Evolutionary conservation across 169 alveolate genomes (phyloP).

Genomic region (Plasmodium vivax): DNA sequence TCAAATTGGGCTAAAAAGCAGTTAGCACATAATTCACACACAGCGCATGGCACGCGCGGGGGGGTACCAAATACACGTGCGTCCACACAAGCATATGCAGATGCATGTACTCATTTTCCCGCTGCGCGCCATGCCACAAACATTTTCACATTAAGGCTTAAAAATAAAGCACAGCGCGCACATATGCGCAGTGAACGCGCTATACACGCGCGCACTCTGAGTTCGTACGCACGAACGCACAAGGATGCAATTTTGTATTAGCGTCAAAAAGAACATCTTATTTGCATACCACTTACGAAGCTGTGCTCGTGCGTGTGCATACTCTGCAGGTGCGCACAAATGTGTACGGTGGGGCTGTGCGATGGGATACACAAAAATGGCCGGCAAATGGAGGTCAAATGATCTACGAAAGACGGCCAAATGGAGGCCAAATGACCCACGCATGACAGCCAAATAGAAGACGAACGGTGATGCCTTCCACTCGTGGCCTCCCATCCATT

Average conservation of each 20-base stretch:
- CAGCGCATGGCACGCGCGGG: neutral
- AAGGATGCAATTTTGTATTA: slow-evolving; percentile 12
- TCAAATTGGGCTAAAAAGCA: neutral
- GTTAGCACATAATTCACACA: neutral
- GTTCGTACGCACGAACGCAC: neutral
- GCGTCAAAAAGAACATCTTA: neutral
- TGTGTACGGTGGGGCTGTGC: neutral
- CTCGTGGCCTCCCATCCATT: neutral
- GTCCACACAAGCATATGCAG: slow-evolving; percentile 9
- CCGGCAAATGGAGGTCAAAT: neutral
- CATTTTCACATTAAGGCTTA: slow-evolving; percentile 9
- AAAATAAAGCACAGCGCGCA: neutral
- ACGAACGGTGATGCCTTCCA: neutral
- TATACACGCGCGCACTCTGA: neutral
- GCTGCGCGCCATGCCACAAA: neutral
- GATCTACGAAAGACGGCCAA: neutral
- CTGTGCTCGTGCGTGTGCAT: neutral
- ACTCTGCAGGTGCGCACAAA: neutral
- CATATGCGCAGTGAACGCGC: neutral
- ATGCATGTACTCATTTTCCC: slow-evolving; percentile 11
- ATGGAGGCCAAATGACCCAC: neutral
- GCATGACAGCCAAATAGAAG: neutral
- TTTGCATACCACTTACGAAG: neutral
- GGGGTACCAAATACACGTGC: neutral
- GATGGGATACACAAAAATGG: slow-evolving; percentile 12